These are phyloP conservation scores for Pseudonitzschia multiseries DNA, from an alignment of 108 stramenopile species.

Conservation along the genomic window DNA sequence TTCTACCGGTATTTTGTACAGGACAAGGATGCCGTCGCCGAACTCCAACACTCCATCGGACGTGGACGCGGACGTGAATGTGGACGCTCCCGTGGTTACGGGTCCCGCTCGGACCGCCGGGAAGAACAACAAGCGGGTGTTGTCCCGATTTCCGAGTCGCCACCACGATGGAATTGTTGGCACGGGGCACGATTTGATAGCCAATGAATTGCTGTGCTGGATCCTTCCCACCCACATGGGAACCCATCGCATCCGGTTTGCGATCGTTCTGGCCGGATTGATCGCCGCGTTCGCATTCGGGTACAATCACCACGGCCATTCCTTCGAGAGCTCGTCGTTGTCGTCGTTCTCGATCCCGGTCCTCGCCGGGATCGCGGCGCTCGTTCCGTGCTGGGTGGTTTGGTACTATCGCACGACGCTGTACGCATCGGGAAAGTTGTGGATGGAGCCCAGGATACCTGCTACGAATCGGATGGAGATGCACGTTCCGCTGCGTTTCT, in stretches of 20 bases:
- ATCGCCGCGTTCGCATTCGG: slow-evolving; percentile 7
- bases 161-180: slow-evolving; percentile 3
- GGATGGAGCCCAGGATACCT: slow-evolving; percentile 61
- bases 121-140: neutral
- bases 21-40: too few species aligned
- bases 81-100: too few species aligned
- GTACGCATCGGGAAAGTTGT: slow-evolving; percentile 28
- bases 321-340: too few species aligned
- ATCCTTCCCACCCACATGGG: slow-evolving; percentile 36
- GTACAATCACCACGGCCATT: too few species aligned
- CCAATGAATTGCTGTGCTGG: slow-evolving; percentile 34
- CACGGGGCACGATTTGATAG: slow-evolving; percentile 35
- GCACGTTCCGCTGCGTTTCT: slow-evolving; percentile 48
- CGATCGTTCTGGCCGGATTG: slow-evolving; percentile 19
- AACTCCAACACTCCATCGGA: too few species aligned
- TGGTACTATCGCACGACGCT: slow-evolving; percentile 17
- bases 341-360: neutral
- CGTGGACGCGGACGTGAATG: too few species aligned
- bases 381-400: slow-evolving; percentile 3
- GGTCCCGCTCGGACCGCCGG: neutral
- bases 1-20: too few species aligned
- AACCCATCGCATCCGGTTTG: slow-evolving; percentile 35
- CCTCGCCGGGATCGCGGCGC: too few species aligned
- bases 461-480: slow-evolving; percentile 40
- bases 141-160: neutral